A percentile compares a stretch with the other conserved stretches of the same genome.
These are phyloP conservation scores for Penicillium parvum DNA, from an alignment of 495 filamentous ascomycete species.

Conservation along the genomic window DNA sequence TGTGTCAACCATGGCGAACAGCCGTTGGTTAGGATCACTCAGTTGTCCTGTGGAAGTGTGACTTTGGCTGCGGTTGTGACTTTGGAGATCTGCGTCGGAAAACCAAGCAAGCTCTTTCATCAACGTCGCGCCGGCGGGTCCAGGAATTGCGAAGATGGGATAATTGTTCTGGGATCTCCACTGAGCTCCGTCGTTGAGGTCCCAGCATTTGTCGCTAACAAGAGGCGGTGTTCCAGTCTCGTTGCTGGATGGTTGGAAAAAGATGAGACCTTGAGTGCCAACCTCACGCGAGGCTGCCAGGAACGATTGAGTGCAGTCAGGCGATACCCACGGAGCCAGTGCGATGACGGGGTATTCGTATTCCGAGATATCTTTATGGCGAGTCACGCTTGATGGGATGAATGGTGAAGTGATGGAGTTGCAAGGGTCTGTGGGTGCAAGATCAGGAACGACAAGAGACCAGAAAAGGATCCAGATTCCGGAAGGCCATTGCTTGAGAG, in stretches of 20 bases:
- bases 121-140: constrained; percentile 56
- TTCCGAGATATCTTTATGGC: constrained; percentile 59
- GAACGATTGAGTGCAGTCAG: constrained; percentile 64
- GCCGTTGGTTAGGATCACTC: constrained; percentile 46
- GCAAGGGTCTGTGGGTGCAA: constrained; percentile 55
- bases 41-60: constrained; percentile 35
- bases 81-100: constrained; percentile 63
- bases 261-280: constrained; percentile 63
- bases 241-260: constrained; percentile 61
- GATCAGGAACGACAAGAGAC: constrained; percentile 76
- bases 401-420: constrained; percentile 49
- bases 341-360: constrained; percentile 59
- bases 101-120: constrained; percentile 71
- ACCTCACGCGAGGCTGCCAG: constrained; percentile 56
- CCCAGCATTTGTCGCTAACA: constrained; percentile 56
- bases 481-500: constrained; percentile 59
- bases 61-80: neutral
- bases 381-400: constrained; percentile 71
- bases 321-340: constrained; percentile 82
- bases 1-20: constrained; percentile 61
- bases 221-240: constrained; percentile 56
- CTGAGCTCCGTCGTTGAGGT: constrained; percentile 53
- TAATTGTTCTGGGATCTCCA: constrained; percentile 64
- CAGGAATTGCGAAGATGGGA: constrained; percentile 82
- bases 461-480: constrained; percentile 54